Conservation (phyloP, 1,284 basidiomycete species). For the Moesziomyces antarcticus region DNA sequence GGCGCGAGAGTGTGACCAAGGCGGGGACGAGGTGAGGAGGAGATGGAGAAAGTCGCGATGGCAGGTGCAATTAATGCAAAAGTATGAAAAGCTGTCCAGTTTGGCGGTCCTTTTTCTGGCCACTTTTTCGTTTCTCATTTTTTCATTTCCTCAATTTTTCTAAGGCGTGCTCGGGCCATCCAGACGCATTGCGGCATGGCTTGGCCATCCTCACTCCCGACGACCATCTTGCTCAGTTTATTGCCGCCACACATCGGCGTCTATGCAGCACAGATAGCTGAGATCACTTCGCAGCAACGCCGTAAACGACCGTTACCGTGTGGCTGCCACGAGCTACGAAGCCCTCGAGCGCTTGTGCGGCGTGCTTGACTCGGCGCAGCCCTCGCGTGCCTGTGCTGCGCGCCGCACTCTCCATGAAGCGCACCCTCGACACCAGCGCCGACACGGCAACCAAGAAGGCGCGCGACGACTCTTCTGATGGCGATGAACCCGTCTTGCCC, state of each 20-base stretch:
- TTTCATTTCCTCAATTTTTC: not conserved
- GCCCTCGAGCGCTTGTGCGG: slow-evolving; percentile 6
- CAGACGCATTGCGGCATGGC: no score
- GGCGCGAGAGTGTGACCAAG: not conserved
- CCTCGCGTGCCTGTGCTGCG: not conserved
- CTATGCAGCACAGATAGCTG: not conserved
- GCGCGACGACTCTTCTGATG: slow-evolving; percentile 7
- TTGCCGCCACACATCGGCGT: no score
- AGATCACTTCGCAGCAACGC: not conserved
- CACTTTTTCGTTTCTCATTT: not conserved
- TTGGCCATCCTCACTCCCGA: no score
- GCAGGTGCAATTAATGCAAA: no score
- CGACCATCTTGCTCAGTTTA: no score
- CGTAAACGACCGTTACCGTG: slow-evolving; percentile 5
- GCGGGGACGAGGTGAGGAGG: slow-evolving; percentile 3
- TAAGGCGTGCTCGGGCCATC: no score
- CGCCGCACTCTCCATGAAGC: slow-evolving; percentile 18
- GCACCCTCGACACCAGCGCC: slow-evolving; percentile 4
- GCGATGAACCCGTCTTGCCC: slow-evolving; percentile 8
- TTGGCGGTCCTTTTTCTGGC: not conserved
- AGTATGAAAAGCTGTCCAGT: no score
- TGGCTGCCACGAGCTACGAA: slow-evolving; percentile 7
- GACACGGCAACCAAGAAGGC: slow-evolving; percentile 9
- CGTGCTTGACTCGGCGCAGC: not conserved
- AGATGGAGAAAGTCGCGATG: no score